These are phyloP conservation scores for Hippophae rhamnoides DNA, from an alignment of 306 rosid genomes.

Conservation along the genomic window DNA sequence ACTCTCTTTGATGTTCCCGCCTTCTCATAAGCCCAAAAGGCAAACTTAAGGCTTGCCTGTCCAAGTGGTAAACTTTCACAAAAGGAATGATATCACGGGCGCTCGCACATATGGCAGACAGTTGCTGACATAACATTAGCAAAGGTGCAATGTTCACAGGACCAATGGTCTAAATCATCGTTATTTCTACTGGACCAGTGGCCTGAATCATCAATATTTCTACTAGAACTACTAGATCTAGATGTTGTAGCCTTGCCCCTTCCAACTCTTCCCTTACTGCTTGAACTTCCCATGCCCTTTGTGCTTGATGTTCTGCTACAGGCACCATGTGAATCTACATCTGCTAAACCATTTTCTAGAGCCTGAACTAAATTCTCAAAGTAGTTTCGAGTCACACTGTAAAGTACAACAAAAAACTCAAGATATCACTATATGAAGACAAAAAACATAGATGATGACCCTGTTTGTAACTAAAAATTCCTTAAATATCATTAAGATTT, in stretches of 20 bases:
- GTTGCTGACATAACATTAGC: conserved; percentile 28
- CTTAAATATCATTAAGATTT: no score
- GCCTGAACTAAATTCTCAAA: conserved; percentile 45
- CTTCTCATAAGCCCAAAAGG: conserved; percentile 11
- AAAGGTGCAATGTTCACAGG: conserved; percentile 44
- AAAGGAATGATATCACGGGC: conserved; percentile 16
- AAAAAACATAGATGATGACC: neutral
- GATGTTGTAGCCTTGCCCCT: conserved; percentile 36
- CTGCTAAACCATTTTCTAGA: conserved; percentile 44
- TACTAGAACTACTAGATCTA: conserved; percentile 25
- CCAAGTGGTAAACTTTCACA: conserved; percentile 12
- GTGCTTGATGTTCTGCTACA: conserved; percentile 33
- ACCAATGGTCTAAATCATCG: conserved; percentile 36
- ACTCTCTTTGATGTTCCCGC: conserved; percentile 1
- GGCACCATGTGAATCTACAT: conserved; percentile 32
- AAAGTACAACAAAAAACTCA: conserved; percentile 8
- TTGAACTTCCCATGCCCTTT: conserved; percentile 27
- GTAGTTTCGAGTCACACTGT: conserved; percentile 47
- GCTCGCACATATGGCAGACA: conserved; percentile 38
- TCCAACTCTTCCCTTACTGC: conserved; percentile 36
- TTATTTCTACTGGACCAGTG: conserved; percentile 33
- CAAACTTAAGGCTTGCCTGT: conserved; percentile 4
- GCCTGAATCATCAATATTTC: conserved; percentile 27
- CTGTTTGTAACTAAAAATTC: neutral
- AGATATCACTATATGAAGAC: neutral